Conservation (phyloP, 139 green algal species). For the Volvox reticuliferus region DNA sequence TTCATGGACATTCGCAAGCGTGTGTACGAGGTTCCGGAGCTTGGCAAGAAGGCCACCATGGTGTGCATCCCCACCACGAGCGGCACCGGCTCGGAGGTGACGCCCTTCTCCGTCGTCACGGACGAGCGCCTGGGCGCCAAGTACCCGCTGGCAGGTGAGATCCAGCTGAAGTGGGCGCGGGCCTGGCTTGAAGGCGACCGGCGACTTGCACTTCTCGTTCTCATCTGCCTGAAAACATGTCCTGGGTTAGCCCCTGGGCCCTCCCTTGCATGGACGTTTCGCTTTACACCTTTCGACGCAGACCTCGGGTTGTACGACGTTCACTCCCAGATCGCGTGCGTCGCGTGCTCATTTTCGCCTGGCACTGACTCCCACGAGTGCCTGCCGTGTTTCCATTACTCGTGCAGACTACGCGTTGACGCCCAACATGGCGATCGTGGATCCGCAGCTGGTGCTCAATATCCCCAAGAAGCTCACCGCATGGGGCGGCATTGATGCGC, state of each 20-base stretch:
- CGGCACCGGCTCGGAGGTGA: conserved; percentile 80
- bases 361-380: no score
- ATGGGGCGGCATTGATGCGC: conserved; percentile 75
- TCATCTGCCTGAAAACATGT: no score
- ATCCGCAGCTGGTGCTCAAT: conserved; percentile 64
- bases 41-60: conserved; percentile 67
- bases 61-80: conserved; percentile 76
- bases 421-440: conserved; percentile 65
- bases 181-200: background rate
- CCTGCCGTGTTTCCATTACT: background rate
- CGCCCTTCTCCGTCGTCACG: conserved; percentile 80
- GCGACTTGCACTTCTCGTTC: background rate
- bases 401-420: conserved; percentile 72
- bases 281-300: no score
- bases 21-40: conserved; percentile 69
- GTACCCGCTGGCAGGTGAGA: conserved; percentile 66
- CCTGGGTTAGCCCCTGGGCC: no score
- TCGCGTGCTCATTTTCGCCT: no score
- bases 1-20: conserved; percentile 89
- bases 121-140: conserved; percentile 72
- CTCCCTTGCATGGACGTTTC: background rate
- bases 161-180: background rate
- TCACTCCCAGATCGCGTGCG: no score
- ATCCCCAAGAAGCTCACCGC: conserved; percentile 79
- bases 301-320: no score